These are phyloP conservation scores for Hypoxylon sp. DNA, from an alignment of 2,329 filamentous ascomycete species.

Conservation along the genomic window DNA sequence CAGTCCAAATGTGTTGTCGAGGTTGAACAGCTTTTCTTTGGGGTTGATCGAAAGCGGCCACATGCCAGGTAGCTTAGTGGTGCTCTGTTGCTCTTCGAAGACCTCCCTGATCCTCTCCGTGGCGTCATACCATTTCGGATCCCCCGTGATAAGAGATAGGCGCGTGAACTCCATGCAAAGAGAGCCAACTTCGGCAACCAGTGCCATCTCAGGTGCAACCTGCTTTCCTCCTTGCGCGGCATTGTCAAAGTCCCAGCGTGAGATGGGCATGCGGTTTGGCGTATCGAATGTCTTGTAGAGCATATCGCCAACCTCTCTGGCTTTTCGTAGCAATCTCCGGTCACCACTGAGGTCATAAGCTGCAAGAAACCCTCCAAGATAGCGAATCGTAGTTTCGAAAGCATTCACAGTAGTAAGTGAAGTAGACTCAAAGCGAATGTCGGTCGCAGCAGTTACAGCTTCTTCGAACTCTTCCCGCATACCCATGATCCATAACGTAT, in stretches of 20 bases:
- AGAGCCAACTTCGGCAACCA: constrained; percentile 50
- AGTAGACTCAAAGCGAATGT: constrained; percentile 58
- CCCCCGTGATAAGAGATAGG: constrained; percentile 49
- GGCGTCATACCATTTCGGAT: constrained; percentile 51
- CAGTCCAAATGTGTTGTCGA: constrained; percentile 51
- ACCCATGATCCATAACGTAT: constrained; percentile 58
- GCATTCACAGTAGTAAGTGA: constrained; percentile 48
- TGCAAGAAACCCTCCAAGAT: constrained; percentile 48
- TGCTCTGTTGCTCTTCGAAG: constrained; percentile 44
- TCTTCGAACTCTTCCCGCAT: constrained; percentile 59
- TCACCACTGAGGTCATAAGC: constrained; percentile 55
- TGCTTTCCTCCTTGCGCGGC: constrained; percentile 43
- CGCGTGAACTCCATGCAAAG: constrained; percentile 52
- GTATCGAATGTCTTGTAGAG: constrained; percentile 51
- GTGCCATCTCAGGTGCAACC: constrained; percentile 36
- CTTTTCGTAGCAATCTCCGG: constrained; percentile 53
- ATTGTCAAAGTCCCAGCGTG: constrained; percentile 44
- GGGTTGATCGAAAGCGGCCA: constrained; percentile 76
- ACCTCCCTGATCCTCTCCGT: constrained; percentile 47
- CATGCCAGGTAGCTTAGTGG: constrained; percentile 62
- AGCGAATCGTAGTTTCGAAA: constrained; percentile 56
- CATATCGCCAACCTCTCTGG: constrained; percentile 56
- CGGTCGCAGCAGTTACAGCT: constrained; percentile 55
- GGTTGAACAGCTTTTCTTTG: constrained; percentile 60
- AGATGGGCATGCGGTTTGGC: constrained; percentile 50